phyloP scores from a whole-genome alignment of 371 early-diverging fungal species.

The Lichtheimia ornata region DNA sequence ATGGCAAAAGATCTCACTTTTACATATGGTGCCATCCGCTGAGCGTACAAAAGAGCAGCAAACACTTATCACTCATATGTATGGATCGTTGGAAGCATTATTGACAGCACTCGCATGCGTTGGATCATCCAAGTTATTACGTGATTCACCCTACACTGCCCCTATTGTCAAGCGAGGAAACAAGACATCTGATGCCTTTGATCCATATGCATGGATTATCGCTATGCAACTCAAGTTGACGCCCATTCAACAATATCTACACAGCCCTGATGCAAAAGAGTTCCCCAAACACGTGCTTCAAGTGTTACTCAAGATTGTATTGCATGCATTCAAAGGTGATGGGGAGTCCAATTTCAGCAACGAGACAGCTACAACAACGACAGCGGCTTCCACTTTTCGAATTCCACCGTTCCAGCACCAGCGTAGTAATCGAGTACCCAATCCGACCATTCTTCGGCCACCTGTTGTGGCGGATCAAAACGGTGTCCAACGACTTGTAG shows the following conservation, averaged over 20 bases:
- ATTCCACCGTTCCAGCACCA: not conserved
- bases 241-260: conserved; percentile 47
- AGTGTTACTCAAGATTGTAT: conserved; percentile 57
- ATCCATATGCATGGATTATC: conserved; percentile 70
- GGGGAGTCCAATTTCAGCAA: conserved; percentile 53
- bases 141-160: conserved; percentile 70
- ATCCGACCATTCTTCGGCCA: conserved; percentile 26
- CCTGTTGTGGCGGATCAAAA: conserved; percentile 58
- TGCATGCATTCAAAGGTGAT: conserved; percentile 73
- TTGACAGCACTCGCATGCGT: conserved; percentile 63
- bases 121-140: conserved; percentile 61
- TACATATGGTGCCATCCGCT: conserved; percentile 22
- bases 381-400: not conserved
- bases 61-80: conserved; percentile 29
- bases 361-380: conserved; percentile 15
- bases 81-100: conserved; percentile 56
- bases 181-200: conserved; percentile 59
- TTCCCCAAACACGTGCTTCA: conserved; percentile 54
- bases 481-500: conserved; percentile 72
- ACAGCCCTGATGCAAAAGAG: conserved; percentile 37
- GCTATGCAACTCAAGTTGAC: conserved; percentile 56
- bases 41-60: conserved; percentile 28
- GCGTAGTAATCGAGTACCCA: conserved; percentile 26
- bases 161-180: conserved; percentile 58
- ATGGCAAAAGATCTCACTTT: conserved; percentile 56